Base-by-base conservation (phyloP, 192 early-diverging fungal genomes). In the Linnemannia elongata region DNA sequence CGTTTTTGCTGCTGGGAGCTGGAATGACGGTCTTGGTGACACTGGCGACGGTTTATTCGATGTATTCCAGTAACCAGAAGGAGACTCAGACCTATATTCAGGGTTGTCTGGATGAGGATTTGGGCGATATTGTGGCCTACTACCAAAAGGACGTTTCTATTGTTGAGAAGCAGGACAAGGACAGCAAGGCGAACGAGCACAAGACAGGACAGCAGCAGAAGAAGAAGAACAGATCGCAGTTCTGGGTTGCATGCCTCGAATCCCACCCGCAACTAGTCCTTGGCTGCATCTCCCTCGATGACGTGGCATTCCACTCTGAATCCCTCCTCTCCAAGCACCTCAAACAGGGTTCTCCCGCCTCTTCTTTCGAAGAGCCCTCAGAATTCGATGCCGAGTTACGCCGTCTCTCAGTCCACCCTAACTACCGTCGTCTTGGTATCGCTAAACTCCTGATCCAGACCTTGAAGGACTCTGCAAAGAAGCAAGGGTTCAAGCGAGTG, bases 171-270 rank as follows among this genome's bases (percentile, higher is more conserved):
- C 75, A 68, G 24, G 33, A 45, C 57, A 60, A 33, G 35, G 49
- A 24, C 60, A 76, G 20, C 13, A 66, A 41, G 76, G 69, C 47
- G 3, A 36, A 22, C 42, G 30, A 74, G 13, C 20, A n/a, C 20
- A 42, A 18, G 1, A 27, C 10, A 49, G 10, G 42, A 18, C 33
- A 42, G 38, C 33, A 27, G 30, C 35, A 20, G 41, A 9, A 36
- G 4, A n/a, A 52, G 20, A 74, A 39, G 30, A 74, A 84, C 38
- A 76, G 79, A 54, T 81, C 79, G 8, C 76, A 81, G 66, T 87
- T 87, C 54, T 87, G 85, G 85, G 85, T 87, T 10, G 85, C 85
- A 8, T 87, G 85, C 70, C 27, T 87, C 66, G 72, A 63, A 17
- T 73, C 75, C 0, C 76, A 87, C 71, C 85, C 85, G 24, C 72